These are phyloP conservation scores for Candida maris DNA, from an alignment of 805 yeast genomes.

Conservation along the genomic window DNA sequence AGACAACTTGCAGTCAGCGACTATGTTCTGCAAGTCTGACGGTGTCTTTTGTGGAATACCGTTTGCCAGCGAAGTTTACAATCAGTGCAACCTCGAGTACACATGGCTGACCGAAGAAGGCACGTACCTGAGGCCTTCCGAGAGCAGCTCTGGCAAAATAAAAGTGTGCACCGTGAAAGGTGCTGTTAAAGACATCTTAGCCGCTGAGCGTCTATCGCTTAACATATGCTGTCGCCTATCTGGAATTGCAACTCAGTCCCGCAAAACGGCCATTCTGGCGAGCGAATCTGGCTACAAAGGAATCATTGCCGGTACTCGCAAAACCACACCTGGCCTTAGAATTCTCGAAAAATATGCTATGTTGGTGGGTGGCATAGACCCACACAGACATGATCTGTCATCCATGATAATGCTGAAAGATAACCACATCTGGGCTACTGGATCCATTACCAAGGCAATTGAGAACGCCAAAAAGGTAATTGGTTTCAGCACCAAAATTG, in stretches of 20 bases:
- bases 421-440: conserved; percentile 89
- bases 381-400: conserved; percentile 87
- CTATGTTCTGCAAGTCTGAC: conserved; percentile 72
- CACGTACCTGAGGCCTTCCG: conserved; percentile 42
- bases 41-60: conserved; percentile 87
- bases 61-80: conserved; percentile 79
- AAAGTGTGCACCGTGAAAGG: conserved; percentile 79
- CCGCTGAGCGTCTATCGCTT: conserved; percentile 84
- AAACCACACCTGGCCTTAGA: conserved; percentile 95
- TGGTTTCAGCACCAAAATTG: conserved; percentile 87
- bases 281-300: conserved; percentile 70
- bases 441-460: conserved; percentile 86
- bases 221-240: conserved; percentile 79
- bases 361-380: conserved; percentile 93
- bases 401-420: conserved; percentile 97
- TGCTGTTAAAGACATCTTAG: conserved; percentile 70
- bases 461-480: conserved; percentile 69
- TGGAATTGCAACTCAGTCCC: conserved; percentile 81
- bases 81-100: conserved; percentile 66
- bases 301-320: conserved; percentile 90
- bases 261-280: conserved; percentile 55
- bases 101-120: conserved; percentile 81
- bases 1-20: conserved; percentile 61
- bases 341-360: conserved; percentile 86
- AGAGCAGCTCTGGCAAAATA: conserved; percentile 45